Percentiles rank a stretch among this genome's conserved stretches.
Conservation (phyloP, 2,329 filamentous ascomycete species). For the Alternaria solani region DNA sequence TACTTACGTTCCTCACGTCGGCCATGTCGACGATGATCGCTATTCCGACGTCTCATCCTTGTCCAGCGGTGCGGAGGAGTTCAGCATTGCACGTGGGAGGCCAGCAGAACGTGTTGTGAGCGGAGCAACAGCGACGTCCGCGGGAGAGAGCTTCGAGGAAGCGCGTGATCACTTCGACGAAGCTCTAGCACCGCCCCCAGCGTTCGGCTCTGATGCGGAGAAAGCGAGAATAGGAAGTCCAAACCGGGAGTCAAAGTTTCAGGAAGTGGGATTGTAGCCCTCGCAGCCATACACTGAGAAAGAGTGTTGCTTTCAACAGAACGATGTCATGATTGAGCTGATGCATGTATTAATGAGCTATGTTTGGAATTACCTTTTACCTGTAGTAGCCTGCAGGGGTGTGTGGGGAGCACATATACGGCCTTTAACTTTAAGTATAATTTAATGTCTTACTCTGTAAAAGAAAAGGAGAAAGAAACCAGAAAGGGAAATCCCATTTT, state of each 20-base stretch:
- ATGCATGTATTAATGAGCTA: constrained; percentile 1
- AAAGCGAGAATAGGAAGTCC: constrained; percentile 40
- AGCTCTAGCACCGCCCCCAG: constrained; percentile 51
- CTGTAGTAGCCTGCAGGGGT: neutral
- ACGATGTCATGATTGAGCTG: neutral
- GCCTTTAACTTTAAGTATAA: constrained; percentile 4
- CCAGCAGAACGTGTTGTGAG: constrained; percentile 31
- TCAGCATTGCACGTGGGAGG: constrained; percentile 28
- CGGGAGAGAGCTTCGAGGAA: constrained; percentile 61
- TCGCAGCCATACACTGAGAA: neutral
- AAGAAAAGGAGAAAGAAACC: no score
- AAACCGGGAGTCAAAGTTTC: constrained; percentile 45
- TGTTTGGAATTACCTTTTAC: constrained; percentile 1
- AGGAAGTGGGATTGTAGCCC: constrained; percentile 41
- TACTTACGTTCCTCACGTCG: constrained; percentile 20
- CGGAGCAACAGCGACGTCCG: constrained; percentile 46
- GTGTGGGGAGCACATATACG: neutral
- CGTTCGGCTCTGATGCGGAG: constrained; percentile 42
- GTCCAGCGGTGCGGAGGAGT: constrained; percentile 28
- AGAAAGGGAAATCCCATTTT: neutral
- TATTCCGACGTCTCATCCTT: constrained; percentile 50
- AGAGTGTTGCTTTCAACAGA: neutral
- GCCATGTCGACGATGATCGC: constrained; percentile 16
- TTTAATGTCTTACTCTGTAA: constrained; percentile 2
- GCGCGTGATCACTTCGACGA: constrained; percentile 61